A percentile compares a stretch with the other conserved stretches of the same genome.
phyloP scores from a whole-genome alignment of 1,139 yeast genomes.

The Suhomyces guaymorum region DNA sequence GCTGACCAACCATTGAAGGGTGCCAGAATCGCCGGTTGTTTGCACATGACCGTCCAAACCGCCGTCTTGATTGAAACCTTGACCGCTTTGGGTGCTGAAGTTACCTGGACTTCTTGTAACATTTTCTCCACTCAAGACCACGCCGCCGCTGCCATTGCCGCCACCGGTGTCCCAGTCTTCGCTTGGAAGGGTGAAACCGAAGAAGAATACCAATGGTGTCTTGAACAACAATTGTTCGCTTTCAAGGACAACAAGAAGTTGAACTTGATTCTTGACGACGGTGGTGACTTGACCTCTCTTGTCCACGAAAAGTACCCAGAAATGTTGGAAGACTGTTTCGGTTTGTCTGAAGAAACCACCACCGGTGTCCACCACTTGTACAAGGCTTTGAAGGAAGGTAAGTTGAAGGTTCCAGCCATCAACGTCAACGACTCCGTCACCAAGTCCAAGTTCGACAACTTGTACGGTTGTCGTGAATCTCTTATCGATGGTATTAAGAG shows the following conservation, averaged over 20 bases:
- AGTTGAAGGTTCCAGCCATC: conserved; percentile 98
- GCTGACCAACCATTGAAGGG: conserved; percentile 94
- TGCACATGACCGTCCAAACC: conserved; percentile 99
- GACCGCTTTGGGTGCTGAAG: conserved; percentile 98
- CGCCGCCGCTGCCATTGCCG: conserved; percentile 99
- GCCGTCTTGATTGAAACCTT: conserved; percentile 98
- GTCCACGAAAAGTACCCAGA: conserved; percentile 99
- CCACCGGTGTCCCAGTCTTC: conserved; percentile 98
- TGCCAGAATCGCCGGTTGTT: conserved; percentile 98
- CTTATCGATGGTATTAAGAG: conserved; percentile 98
- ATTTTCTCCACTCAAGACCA: conserved; percentile 99
- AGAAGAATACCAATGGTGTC: conserved; percentile 99
- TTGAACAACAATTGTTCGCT: conserved; percentile 97
- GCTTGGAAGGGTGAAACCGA: conserved; percentile 99
- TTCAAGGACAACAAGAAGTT: conserved; percentile 96
- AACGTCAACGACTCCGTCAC: conserved; percentile 99
- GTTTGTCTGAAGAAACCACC: conserved; percentile 99
- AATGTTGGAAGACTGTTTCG: conserved; percentile 92
- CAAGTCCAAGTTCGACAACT: conserved; percentile 98
- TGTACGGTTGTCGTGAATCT: conserved; percentile 99
- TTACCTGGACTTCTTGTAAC: conserved; percentile 99
- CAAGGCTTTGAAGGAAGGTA: conserved; percentile 90
- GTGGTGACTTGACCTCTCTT: conserved; percentile 97
- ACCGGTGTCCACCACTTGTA: conserved; percentile 99
- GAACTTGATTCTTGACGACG: conserved; percentile 97